A percentile compares a stretch with the other conserved stretches of the same genome.
Conservation (phyloP, 352 stramenopile genomes). For the Plasmopara muralis region DNA sequence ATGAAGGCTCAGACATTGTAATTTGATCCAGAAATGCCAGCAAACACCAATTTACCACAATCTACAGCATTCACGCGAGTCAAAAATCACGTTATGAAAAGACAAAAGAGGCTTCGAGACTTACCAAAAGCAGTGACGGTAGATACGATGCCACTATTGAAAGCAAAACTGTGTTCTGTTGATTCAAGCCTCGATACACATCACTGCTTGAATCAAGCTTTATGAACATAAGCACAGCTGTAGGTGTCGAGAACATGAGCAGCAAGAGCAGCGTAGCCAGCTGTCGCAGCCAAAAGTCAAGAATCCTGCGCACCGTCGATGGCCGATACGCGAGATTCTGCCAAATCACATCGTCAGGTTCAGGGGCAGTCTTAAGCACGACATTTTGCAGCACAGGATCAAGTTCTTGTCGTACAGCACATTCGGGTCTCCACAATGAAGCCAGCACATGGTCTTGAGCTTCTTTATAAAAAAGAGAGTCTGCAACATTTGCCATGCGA, state of each 20-base stretch:
- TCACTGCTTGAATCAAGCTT: conserved; percentile 63
- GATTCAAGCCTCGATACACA: conserved; percentile 46
- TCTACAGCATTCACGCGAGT: conserved; percentile 27
- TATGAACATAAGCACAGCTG: conserved; percentile 75
- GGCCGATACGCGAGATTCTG: conserved; percentile 59
- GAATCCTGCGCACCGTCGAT: conserved; percentile 30
- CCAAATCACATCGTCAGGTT: conserved; percentile 77
- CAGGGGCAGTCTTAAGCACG: conserved; percentile 57
- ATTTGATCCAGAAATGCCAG: conserved; percentile 64
- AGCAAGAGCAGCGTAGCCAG: conserved; percentile 45
- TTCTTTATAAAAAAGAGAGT: conserved; percentile 24
- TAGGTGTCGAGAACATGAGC: conserved; percentile 69
- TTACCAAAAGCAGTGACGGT: conserved; percentile 63
- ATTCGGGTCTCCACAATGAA: conserved; percentile 15
- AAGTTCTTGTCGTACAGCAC: conserved; percentile 17
- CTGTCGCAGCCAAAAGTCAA: conserved; percentile 43
- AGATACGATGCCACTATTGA: conserved; percentile 65
- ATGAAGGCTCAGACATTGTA: conserved; percentile 56
- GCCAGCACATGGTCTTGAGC: conserved; percentile 14
- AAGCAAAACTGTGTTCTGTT: conserved; percentile 40
- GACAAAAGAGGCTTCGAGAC: neutral
- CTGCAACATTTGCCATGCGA: conserved; percentile 29
- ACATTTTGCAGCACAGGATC: conserved; percentile 37
- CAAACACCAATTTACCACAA: conserved; percentile 68
- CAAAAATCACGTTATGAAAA: neutral